These are phyloP conservation scores for Pinus tabuliformis DNA, from an alignment of 75 land plant genomes.

Conservation along the genomic window DNA sequence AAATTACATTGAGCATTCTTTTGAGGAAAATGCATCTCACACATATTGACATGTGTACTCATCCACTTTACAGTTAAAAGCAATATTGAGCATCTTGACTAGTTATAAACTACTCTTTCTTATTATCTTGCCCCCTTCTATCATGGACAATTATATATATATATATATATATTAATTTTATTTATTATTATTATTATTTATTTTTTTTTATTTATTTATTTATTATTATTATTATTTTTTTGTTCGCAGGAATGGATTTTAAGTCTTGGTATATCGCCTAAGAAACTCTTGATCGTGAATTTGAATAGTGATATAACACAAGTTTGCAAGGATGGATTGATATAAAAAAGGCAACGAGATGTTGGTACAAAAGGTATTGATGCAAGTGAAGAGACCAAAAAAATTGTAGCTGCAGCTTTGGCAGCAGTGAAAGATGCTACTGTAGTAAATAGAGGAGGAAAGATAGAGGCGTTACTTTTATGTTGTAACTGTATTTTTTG, in stretches of 20 bases:
- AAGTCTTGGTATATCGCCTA: slow-evolving; percentile 41
- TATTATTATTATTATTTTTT: too few relatives aligned
- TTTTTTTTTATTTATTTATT: too few relatives aligned
- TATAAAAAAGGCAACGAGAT: not conserved
- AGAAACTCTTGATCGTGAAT: slow-evolving; percentile 8
- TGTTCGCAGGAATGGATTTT: slow-evolving; percentile 53
- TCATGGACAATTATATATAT: too few relatives aligned
- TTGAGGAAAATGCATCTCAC: too few relatives aligned
- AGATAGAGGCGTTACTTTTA: slow-evolving; percentile 47
- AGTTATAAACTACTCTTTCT: too few relatives aligned
- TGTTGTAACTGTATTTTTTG: not conserved
- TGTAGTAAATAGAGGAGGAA: slow-evolving; percentile 39
- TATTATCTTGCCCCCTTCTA: too few relatives aligned
- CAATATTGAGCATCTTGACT: too few relatives aligned
- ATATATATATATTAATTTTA: too few relatives aligned
- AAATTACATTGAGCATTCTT: too few relatives aligned
- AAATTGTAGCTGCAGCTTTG: slow-evolving; percentile 72
- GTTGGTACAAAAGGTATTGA: slow-evolving; percentile 7
- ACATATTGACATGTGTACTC: too few relatives aligned
- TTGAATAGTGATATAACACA: not conserved
- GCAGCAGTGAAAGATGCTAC: slow-evolving; percentile 57
- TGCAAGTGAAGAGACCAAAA: slow-evolving; percentile 45
- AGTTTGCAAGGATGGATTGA: not conserved
- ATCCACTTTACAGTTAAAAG: too few relatives aligned
- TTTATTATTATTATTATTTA: too few relatives aligned